Conservation (phyloP, 805 yeast species). For the Metschnikowia similis region DNA sequence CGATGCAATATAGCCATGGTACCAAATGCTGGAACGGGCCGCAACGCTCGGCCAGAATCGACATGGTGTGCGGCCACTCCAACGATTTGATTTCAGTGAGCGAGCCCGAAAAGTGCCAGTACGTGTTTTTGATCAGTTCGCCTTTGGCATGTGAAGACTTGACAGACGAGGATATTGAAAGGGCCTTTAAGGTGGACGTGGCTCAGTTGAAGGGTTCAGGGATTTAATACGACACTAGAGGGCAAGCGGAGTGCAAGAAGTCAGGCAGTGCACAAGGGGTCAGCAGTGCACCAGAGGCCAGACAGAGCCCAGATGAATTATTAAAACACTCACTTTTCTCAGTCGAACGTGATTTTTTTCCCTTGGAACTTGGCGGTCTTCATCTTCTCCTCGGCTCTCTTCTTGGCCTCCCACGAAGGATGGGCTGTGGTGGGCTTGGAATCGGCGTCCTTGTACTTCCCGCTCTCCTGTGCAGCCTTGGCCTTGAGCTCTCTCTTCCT, state of each 20-base stretch:
- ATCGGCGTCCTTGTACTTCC: conserved; percentile 20
- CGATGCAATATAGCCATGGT: conserved; percentile 53
- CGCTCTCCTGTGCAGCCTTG: conserved; percentile 18
- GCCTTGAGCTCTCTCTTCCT: conserved; percentile 60
- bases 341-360: conserved; percentile 76
- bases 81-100: conserved; percentile 58
- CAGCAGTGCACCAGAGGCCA: no score
- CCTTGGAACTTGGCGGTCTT: conserved; percentile 72
- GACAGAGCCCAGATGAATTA: no score
- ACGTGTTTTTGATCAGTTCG: conserved; percentile 47
- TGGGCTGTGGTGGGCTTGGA: conserved; percentile 35
- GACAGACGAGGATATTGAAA: conserved; percentile 11
- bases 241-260: background rate
- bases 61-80: conserved; percentile 61
- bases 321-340: background rate
- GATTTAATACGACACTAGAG: background rate
- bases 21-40: conserved; percentile 96
- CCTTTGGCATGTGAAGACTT: conserved; percentile 42
- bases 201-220: background rate
- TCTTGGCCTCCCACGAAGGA: conserved; percentile 98
- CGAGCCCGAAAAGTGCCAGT: conserved; percentile 88
- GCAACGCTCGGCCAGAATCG: conserved; percentile 60
- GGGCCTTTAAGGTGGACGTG: conserved; percentile 12
- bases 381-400: conserved; percentile 60
- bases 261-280: no score